A percentile compares a stretch with the other conserved stretches of the same genome.
Evolutionary conservation across 1,284 basidiomycete species (phyloP).

Genomic region (Wolfiporia cocos): DNA sequence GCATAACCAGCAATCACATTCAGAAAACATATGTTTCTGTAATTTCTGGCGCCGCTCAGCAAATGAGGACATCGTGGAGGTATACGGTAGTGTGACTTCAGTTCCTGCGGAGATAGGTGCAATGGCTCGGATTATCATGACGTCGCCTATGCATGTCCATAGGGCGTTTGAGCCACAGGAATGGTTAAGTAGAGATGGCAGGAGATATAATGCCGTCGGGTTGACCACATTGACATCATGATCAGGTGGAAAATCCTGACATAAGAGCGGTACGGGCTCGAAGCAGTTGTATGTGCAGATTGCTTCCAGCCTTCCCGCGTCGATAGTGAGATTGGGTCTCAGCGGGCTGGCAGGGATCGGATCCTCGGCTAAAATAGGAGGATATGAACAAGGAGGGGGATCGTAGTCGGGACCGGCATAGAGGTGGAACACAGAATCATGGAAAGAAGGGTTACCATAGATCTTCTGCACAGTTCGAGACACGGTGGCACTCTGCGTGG

Average conservation of each 20-base stretch:
- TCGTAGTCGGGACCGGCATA: constrained; percentile 16
- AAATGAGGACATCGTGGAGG: background rate
- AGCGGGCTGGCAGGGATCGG: constrained; percentile 9
- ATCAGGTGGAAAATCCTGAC: background rate
- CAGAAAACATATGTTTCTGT: background rate
- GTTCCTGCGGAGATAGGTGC: background rate
- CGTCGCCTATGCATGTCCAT: constrained; percentile 2
- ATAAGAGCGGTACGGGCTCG: constrained; percentile 1
- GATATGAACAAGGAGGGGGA: constrained; percentile 12
- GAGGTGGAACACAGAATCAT: constrained; percentile 12
- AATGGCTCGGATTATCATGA: constrained; percentile 2
- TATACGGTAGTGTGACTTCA: constrained; percentile 2
- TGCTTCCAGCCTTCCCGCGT: constrained; percentile 14
- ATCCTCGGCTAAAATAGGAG: background rate
- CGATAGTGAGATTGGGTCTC: constrained; percentile 11
- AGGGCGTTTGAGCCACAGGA: constrained; percentile 1
- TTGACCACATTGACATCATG: no score
- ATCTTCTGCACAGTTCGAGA: constrained; percentile 11
- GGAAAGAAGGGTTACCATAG: constrained; percentile 17
- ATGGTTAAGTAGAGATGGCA: constrained; percentile 5
- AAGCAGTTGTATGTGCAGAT: constrained; percentile 14
- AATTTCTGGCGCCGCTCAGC: background rate
- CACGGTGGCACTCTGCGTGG: constrained; percentile 10
- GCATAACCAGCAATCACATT: constrained; percentile 6
- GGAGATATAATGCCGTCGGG: background rate